Evolutionary conservation across 768 basidiomycete genomes (phyloP).

Genomic region (Russula foetens): DNA sequence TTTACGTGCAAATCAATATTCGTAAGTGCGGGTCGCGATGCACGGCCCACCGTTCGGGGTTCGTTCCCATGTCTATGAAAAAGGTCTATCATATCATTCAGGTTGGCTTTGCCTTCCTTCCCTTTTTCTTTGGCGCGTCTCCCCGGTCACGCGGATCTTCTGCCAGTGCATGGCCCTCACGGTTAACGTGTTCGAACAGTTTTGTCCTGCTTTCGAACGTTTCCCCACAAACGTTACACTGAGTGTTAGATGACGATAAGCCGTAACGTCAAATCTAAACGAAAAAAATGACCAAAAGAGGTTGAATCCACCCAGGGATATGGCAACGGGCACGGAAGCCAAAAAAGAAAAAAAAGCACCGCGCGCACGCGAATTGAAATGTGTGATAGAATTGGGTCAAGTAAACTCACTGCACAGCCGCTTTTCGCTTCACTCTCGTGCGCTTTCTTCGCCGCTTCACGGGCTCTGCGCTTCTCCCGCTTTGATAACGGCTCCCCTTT

Average conservation of each 20-base stretch:
- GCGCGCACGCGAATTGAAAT: not conserved
- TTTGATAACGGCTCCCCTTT: slow-evolving; percentile 50
- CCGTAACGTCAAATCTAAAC: not conserved
- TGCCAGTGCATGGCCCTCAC: slow-evolving; percentile 62
- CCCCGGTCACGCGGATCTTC: slow-evolving; percentile 26
- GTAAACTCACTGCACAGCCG: slow-evolving; percentile 8
- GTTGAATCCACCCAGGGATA: not conserved
- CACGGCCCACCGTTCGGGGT: not conserved
- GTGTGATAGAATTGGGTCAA: not conserved
- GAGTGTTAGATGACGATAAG: slow-evolving; percentile 21
- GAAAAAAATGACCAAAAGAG: not conserved
- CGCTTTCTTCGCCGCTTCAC: slow-evolving; percentile 65
- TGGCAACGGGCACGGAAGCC: not conserved
- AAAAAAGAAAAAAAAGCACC: not conserved
- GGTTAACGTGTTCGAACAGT: slow-evolving; percentile 64
- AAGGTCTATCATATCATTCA: not conserved
- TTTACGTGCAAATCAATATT: slow-evolving; percentile 9
- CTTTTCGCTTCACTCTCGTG: slow-evolving; percentile 12
- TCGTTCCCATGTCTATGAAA: not conserved
- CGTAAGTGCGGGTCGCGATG: not conserved
- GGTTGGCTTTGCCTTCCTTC: slow-evolving; percentile 31
- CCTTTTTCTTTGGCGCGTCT: slow-evolving; percentile 21
- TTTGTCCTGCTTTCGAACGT: slow-evolving; percentile 62
- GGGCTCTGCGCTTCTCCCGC: slow-evolving; percentile 70
- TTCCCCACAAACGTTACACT: slow-evolving; percentile 63